Base-by-base conservation (phyloP, 331 rosid genomes). In the Malus hybrid region DNA sequence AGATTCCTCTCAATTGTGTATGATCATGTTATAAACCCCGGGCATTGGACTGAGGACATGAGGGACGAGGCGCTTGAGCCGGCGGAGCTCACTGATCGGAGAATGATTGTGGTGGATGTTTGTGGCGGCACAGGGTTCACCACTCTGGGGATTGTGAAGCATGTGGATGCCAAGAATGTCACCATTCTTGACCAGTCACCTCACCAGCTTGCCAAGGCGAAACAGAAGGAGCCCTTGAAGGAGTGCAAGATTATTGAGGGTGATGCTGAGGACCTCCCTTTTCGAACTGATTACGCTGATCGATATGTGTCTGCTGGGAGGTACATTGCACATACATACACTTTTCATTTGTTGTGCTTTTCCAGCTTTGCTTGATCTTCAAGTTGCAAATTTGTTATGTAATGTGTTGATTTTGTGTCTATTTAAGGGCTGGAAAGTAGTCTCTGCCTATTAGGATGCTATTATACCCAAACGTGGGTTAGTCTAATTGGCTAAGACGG, bases 21-120 rank as follows among this genome's bases (percentile, higher is more conserved):
- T 63, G 97, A 91, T 82, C 97, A 91, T 75, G 71, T 91, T 31
- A 88, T 93, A 39, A 93, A 93, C 80, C 98, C 98, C 34, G 96
- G 96, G 15, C 97, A 91, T 61, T 93, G 97, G 96, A 91, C 96
- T 11, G 98, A 90, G 85, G 98, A 93, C 68, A 91, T 93, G 97
- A 90, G 98, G 72, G 98, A 93, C 50, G 96, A 93, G 0, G 98
- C 97, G 29, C 97, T 93, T n/a, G 95, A 91, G 73, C 97, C 96
- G 0, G 97, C 98, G 20, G 98, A 91, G 65, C 96, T 93, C 13
- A 74, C 27, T 73, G 73, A 90, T 52, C 73, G 91, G 81, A 87
- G 75, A 1, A 93, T 93, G 98, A 10, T 87, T 36, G 97, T 93
- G 1, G 96, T 93, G 8, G 97, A 93, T 85, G 96, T 91, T n/a